A percentile compares a stretch with the other conserved stretches of the same genome.
These are phyloP conservation scores for Agapanthus africanus DNA, from an alignment of 106 monocot species.

Conservation along the genomic window DNA sequence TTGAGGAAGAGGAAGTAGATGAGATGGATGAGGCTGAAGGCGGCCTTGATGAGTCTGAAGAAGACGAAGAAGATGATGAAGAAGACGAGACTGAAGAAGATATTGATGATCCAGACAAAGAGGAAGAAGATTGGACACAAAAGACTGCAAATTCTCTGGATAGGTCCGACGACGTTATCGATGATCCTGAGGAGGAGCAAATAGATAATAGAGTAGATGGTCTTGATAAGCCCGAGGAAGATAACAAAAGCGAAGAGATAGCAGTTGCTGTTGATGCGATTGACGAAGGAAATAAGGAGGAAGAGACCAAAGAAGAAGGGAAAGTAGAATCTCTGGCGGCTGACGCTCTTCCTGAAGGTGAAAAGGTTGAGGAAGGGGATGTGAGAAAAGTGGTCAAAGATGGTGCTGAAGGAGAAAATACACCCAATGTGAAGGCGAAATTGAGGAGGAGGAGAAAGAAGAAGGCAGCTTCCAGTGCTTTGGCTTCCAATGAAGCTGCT, in stretches of 20 bases:
- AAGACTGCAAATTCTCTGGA: background rate
- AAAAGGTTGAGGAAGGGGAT: background rate
- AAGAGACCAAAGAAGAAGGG: background rate
- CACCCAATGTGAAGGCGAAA: background rate
- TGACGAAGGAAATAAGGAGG: background rate
- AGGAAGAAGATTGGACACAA: background rate
- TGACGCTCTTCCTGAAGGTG: background rate
- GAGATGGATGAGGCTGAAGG: background rate
- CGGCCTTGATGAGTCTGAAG: constrained; percentile 1
- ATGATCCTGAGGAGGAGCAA: background rate
- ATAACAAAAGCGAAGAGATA: background rate
- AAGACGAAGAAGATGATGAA: background rate
- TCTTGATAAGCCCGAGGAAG: background rate
- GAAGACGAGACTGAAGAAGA: background rate
- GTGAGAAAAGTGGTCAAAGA: background rate
- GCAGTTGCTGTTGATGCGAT: background rate
- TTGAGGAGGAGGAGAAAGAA: constrained; percentile 11
- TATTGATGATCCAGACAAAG: background rate
- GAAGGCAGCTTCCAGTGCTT: background rate
- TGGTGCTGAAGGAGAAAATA: background rate
- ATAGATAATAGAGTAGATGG: background rate
- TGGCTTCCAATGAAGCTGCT: background rate
- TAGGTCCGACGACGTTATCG: background rate
- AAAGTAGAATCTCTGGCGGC: background rate
- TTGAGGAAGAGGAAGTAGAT: no score